phyloP scores from a whole-genome alignment of 441 rosid species.

The Croton setiger region DNA sequence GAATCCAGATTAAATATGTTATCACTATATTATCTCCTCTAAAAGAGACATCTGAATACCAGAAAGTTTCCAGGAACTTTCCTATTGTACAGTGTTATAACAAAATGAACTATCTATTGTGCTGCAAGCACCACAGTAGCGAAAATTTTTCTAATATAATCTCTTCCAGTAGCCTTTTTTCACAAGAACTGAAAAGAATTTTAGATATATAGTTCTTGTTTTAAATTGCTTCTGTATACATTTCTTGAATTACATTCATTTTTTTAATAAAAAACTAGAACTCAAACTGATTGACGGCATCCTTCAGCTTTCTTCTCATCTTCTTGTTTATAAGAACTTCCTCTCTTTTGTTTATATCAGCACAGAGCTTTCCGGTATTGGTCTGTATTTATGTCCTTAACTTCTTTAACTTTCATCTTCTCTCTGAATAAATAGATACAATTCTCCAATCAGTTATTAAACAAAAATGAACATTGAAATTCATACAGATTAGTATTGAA shows the following conservation, averaged over 20 bases:
- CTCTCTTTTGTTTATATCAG: neutral
- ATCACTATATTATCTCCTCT: neutral
- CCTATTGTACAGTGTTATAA: conserved; percentile 8
- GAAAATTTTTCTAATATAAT: neutral
- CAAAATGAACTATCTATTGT: conserved; percentile 7
- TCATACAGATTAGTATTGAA: neutral
- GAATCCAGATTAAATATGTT: neutral
- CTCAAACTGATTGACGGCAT: neutral
- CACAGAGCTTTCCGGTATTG: neutral
- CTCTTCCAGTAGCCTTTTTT: neutral
- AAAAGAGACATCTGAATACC: neutral
- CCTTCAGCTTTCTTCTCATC: neutral
- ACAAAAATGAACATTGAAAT: conserved; percentile 6
- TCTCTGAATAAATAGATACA: neutral
- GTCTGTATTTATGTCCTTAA: neutral
- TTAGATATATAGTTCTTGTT: conserved; percentile 1
- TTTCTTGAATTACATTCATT: neutral
- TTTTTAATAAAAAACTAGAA: neutral
- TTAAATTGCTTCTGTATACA: conserved; percentile 1
- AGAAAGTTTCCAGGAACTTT: conserved; percentile 1
- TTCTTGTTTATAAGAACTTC: neutral
- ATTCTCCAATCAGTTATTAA: neutral
- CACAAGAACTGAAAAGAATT: neutral
- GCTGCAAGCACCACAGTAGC: conserved; percentile 3
- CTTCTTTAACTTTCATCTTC: neutral